These are phyloP conservation scores for Magnusiomyces tetraspermus DNA, from an alignment of 1,139 yeast species.

Conservation along the genomic window DNA sequence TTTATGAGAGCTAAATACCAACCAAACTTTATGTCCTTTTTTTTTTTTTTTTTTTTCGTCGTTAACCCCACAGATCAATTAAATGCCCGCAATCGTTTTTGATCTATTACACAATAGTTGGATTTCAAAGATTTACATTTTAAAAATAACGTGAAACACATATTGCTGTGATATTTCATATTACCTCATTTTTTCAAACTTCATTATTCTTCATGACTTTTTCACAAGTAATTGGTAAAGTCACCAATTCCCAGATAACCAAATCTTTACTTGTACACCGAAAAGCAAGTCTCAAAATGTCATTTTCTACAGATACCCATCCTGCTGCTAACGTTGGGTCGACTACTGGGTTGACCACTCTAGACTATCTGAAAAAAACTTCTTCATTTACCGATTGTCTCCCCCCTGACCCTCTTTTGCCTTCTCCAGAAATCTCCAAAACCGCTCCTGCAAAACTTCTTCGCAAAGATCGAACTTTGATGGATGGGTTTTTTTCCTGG, in stretches of 20 bases:
- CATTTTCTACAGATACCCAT: background rate
- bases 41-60: too few species aligned
- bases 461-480: constrained; percentile 62
- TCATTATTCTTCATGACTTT: background rate
- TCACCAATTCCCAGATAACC: background rate
- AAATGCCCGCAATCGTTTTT: background rate
- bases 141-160: too few species aligned
- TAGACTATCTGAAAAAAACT: constrained; percentile 29
- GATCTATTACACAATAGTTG: background rate
- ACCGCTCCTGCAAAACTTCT: constrained; percentile 33
- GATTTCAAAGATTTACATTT: background rate
- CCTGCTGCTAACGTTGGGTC: background rate
- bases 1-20: too few species aligned
- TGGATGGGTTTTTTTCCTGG: constrained; percentile 47
- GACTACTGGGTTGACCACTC: constrained; percentile 12
- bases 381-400: constrained; percentile 44
- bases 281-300: background rate
- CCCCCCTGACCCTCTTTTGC: constrained; percentile 52
- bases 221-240: background rate
- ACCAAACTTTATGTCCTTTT: too few species aligned
- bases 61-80: background rate
- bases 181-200: too few species aligned
- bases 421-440: constrained; percentile 43
- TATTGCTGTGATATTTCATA: too few species aligned
- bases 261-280: background rate